phyloP scores from a whole-genome alignment of 768 basidiomycete genomes.

The Pleurotus pulmonarius region DNA sequence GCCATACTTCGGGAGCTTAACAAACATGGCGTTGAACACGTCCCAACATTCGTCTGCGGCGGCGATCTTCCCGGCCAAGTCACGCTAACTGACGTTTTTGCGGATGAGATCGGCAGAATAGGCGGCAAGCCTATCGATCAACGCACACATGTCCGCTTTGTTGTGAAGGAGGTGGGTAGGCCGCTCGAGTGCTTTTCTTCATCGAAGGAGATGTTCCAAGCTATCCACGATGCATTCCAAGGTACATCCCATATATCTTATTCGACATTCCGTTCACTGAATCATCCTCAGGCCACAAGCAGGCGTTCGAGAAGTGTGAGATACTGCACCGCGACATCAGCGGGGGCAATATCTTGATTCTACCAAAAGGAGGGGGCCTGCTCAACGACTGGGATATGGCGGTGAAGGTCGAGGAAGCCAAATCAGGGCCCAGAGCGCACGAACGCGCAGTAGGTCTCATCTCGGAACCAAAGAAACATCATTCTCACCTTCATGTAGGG shows the following conservation, averaged over 20 bases:
- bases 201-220: slow-evolving; percentile 5
- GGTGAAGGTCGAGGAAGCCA: background rate
- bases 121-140: background rate
- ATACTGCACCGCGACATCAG: slow-evolving; percentile 11
- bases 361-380: slow-evolving; percentile 3
- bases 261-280: background rate
- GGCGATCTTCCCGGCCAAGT: slow-evolving; percentile 20
- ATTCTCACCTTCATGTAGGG: background rate
- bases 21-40: slow-evolving; percentile 10
- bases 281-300: slow-evolving; percentile 7
- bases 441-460: slow-evolving; percentile 6
- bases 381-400: slow-evolving; percentile 10
- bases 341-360: slow-evolving; percentile 7
- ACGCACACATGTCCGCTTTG: background rate
- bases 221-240: slow-evolving; percentile 15
- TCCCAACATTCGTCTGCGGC: slow-evolving; percentile 23
- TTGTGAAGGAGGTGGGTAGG: background rate
- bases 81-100: slow-evolving; percentile 10
- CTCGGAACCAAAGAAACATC: background rate
- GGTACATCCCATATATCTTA: background rate
- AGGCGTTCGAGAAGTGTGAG: slow-evolving; percentile 3
- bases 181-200: background rate
- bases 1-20: slow-evolving; percentile 15
- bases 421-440: background rate
- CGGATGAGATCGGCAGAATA: slow-evolving; percentile 8